Base-by-base conservation (phyloP, 306 rosid species). In the Citrullus amarus region DNA sequence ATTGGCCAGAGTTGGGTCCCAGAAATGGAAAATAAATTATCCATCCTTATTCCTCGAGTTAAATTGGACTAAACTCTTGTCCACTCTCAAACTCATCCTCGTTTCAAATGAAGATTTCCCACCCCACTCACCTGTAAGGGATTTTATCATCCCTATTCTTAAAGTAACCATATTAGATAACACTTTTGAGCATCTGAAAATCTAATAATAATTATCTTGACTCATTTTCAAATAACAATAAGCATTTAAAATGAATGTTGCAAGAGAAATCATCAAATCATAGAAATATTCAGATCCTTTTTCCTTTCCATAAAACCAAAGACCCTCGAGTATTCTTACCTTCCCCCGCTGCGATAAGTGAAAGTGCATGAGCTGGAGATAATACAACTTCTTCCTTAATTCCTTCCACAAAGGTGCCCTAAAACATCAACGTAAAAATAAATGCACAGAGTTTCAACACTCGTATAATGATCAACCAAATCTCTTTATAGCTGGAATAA, bases 271-370 rank as follows among this genome's bases (percentile, higher is more conserved):
- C 59, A 58, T 44, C 36, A 32, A 32, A 32, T 32, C 60, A 18
- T 70, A 38, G 71, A 3, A 53, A 48, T 71, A 56, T 36, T 57
- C 30, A 20, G 25, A 76, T 76, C 14, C n/a, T 39, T 56, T 41
- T 41, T 44, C 76, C 18, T 76, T 50, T 53, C 46, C 78, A 73
- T 50, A 34, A 50, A 51, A 73, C 61, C 46, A 76, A 39, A 76
- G 20, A 43, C n/a, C 11, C 63, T 39, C 6, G 22, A 34, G 58
- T 20, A 80, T 76, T 79, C 79, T 59, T 88, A 96, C 99, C 99
- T 91, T 96, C 99, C 82, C 99, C 99, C 67, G 99, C 97, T 28
- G 99, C 99, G 81, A 96, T 96, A 60, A 96, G 93, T 43, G 99
- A 96, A 77, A 96, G 91, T 51, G 96, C 98, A 62, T 96, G 99